Conservation (phyloP, 306 rosid genomes). For the Malus fusca region DNA sequence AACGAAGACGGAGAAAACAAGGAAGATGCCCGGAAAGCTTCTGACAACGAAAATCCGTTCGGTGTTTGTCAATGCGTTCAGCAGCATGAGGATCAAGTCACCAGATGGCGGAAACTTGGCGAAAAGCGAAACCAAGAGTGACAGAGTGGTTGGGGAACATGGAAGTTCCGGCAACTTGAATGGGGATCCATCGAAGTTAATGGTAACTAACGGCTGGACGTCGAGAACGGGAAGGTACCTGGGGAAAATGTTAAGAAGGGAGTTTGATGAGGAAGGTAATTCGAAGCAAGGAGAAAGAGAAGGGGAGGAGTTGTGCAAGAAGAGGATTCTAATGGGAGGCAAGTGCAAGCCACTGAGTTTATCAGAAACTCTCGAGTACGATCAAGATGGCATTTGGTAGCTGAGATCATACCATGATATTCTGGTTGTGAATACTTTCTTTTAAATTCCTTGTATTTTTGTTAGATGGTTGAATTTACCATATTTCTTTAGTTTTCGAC, state of each 20-base stretch:
- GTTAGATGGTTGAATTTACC: neutral
- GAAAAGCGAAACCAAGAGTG: neutral
- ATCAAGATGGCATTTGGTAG: slow-evolving; percentile 23
- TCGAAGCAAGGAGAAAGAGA: neutral
- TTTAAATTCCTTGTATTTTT: neutral
- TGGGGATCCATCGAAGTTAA: slow-evolving; percentile 14
- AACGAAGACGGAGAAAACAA: neutral
- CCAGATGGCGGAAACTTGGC: neutral
- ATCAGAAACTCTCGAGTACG: slow-evolving; percentile 34
- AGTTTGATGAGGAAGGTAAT: neutral
- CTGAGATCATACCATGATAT: slow-evolving; percentile 22
- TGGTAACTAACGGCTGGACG: neutral
- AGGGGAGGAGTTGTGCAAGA: slow-evolving; percentile 39
- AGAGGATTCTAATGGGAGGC: slow-evolving; percentile 65
- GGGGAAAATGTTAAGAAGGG: slow-evolving; percentile 7
- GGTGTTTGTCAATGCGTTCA: slow-evolving; percentile 10
- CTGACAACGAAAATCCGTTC: slow-evolving; percentile 7
- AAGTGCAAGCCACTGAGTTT: slow-evolving; percentile 53
- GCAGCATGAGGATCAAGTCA: slow-evolving; percentile 7
- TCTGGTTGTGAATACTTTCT: too few species aligned
- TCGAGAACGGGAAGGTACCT: slow-evolving; percentile 1
- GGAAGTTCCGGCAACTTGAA: slow-evolving; percentile 15
- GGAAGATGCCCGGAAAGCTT: neutral
- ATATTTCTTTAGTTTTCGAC: neutral
- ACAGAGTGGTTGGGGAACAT: slow-evolving; percentile 10